Evolutionary conservation across 2,329 filamentous ascomycete species (phyloP).

Genomic region (Ophiostoma montium): DNA sequence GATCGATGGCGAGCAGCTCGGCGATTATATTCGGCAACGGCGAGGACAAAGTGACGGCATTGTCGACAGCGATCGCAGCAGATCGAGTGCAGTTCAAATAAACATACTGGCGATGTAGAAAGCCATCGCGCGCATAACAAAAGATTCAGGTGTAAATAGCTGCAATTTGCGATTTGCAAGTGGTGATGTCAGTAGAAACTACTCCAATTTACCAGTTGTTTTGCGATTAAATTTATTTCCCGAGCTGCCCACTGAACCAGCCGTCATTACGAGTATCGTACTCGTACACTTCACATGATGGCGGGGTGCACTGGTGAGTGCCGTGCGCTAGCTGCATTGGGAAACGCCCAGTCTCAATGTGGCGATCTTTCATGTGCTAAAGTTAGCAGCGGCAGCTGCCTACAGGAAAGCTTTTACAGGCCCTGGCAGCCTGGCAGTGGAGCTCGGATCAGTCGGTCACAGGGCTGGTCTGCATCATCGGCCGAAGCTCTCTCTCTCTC

Average conservation of each 20-base stretch:
- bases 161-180: not conserved
- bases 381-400: not conserved
- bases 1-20: not conserved
- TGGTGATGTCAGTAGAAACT: constrained; percentile 1
- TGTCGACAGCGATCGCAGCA: not conserved
- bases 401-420: not conserved
- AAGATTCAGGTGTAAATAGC: not conserved
- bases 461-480: not conserved
- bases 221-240: not conserved
- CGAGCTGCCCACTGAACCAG: too few species aligned
- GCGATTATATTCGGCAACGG: not conserved
- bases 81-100: not conserved
- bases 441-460: constrained; percentile 7
- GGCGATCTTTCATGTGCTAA: not conserved
- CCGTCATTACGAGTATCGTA: not conserved
- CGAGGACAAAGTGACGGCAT: not conserved
- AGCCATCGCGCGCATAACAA: not conserved
- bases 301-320: not conserved
- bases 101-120: not conserved
- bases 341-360: not conserved
- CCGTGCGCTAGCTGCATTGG: not conserved
- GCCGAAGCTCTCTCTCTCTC: too few species aligned
- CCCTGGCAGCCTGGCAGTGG: not conserved
- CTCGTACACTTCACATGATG: not conserved
- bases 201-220: not conserved